A percentile compares a stretch with the other conserved stretches of the same genome.
Evolutionary conservation across 345 rosid species (phyloP).

Genomic region (Anastatica hierochuntica): DNA sequence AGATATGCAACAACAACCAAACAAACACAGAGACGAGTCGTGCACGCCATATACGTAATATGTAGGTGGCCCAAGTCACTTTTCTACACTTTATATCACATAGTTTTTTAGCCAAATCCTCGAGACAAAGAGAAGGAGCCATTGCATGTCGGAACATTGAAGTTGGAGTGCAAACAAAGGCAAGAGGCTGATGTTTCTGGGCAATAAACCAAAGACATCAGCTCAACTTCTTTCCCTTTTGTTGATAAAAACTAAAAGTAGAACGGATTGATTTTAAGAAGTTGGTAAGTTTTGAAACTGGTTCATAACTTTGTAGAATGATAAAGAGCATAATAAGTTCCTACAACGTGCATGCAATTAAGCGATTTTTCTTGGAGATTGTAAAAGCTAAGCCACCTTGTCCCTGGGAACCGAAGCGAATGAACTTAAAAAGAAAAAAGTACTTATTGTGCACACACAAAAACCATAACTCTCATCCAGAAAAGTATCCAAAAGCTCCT

Average conservation of each 20-base stretch:
- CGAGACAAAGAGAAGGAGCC: not conserved
- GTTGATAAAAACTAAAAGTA: no score
- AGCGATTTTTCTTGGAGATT: no score
- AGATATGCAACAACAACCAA: not conserved
- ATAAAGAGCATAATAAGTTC: no score
- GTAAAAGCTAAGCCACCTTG: no score
- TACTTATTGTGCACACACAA: no score
- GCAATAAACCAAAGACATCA: not conserved
- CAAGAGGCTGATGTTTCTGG: not conserved
- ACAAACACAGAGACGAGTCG: not conserved
- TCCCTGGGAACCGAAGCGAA: no score
- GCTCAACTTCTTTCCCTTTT: not conserved
- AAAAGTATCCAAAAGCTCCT: no score
- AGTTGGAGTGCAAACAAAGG: conserved; percentile 2
- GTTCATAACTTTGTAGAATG: no score
- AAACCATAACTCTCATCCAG: no score
- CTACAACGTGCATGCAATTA: no score
- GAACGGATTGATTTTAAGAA: not conserved
- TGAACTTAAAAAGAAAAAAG: no score
- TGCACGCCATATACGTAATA: conserved; percentile 15
- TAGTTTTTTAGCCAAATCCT: not conserved
- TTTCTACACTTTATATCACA: not conserved
- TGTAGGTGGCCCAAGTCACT: conserved; percentile 12
- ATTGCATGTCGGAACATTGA: not conserved
- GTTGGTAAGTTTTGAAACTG: no score